These are phyloP conservation scores for Plasmodium vivax DNA, from an alignment of 169 alveolate species.

Conservation along the genomic window DNA sequence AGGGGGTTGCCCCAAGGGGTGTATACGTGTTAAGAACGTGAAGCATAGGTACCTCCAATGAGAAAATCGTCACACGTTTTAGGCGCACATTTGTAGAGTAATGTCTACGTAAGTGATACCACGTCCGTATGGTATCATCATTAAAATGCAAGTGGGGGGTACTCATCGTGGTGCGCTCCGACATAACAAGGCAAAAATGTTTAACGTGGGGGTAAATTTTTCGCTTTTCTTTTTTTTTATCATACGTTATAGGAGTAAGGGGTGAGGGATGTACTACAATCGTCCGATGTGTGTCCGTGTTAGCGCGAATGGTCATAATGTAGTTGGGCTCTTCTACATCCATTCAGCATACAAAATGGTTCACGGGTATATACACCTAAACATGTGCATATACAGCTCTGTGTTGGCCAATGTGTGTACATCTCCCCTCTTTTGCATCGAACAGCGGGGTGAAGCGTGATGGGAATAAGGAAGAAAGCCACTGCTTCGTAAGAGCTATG, in stretches of 20 bases:
- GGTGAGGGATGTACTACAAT: background rate
- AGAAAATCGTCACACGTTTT: background rate
- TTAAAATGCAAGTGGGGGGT: background rate
- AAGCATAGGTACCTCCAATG: background rate
- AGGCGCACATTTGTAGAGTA: background rate
- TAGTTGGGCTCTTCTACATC: background rate
- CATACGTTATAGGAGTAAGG: background rate
- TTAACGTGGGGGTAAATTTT: background rate
- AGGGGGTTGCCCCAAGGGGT: background rate
- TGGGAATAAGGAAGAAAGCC: background rate
- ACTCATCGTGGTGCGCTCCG: background rate
- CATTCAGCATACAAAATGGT: background rate
- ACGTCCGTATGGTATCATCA: background rate
- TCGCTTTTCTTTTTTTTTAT: background rate
- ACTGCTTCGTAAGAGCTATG: background rate
- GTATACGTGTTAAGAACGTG: background rate
- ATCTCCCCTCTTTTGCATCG: background rate
- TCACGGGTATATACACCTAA: background rate
- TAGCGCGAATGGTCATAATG: background rate
- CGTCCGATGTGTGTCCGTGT: background rate
- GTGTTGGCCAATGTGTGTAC: background rate
- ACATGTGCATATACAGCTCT: background rate
- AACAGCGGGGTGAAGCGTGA: background rate
- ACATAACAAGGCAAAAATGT: background rate
- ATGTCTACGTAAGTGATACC: background rate